phyloP scores from a whole-genome alignment of 495 filamentous ascomycete genomes.

The Penicillium angulare region DNA sequence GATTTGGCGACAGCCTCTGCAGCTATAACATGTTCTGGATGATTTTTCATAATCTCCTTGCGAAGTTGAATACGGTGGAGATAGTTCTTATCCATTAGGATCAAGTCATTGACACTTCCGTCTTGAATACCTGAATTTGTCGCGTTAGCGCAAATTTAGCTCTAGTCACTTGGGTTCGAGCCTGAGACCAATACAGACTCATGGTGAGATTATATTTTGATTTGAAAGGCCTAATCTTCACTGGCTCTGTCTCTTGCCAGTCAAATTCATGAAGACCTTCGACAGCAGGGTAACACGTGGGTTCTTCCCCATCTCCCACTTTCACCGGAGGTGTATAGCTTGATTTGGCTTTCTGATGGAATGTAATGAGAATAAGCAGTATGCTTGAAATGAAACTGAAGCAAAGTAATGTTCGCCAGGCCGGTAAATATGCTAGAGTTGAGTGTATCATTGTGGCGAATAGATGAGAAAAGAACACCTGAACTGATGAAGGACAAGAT shows the following conservation, averaged over 20 bases:
- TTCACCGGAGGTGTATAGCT: neutral
- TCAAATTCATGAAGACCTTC: constrained; percentile 55
- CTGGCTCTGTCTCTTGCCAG: constrained; percentile 52
- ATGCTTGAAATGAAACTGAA: constrained; percentile 4
- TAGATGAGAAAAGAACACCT: too few relatives aligned
- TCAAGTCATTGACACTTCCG: constrained; percentile 52
- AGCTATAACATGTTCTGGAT: constrained; percentile 33
- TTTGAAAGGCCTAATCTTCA: constrained; percentile 64
- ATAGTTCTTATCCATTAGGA: constrained; percentile 66
- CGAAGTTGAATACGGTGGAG: constrained; percentile 52
- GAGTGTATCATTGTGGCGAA: too few relatives aligned
- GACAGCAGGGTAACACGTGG: constrained; percentile 39
- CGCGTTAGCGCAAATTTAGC: neutral
- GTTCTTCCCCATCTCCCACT: neutral
- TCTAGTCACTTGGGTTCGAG: neutral
- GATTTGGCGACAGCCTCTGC: constrained; percentile 30
- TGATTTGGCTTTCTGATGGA: neutral
- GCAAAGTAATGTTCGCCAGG: neutral
- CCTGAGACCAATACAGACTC: constrained; percentile 42
- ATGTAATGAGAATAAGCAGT: neutral
- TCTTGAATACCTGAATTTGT: constrained; percentile 13
- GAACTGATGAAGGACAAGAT: too few relatives aligned
- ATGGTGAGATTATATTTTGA: constrained; percentile 69
- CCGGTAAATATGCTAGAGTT: neutral
- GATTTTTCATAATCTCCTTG: constrained; percentile 41